Evolutionary conservation across 73 alveolate genomes (phyloP), one percentile per base, ranked within the genome.

Genomic region (Paramecium bursaria): DNA sequence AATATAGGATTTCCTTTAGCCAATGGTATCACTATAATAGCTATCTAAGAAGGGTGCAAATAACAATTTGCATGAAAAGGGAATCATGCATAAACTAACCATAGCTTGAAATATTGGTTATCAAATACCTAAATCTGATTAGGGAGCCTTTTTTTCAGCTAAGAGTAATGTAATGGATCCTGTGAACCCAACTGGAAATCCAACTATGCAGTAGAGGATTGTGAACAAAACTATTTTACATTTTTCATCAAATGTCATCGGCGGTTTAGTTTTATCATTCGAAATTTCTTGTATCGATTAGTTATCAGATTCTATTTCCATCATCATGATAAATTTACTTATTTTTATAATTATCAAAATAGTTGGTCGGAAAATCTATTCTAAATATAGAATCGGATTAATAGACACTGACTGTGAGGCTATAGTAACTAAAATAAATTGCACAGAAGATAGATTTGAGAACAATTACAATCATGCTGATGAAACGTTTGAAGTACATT

Each of bases 11-110:
- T 42, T 31, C 3, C 82, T 31, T 47, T 67, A 39, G 17, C 82
- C 82, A 67, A 67, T 39, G 44, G 33, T 67, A n/a, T 19, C 46
- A 7, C 2, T 7, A 35, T 67, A 67, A 47, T 39, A 67, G 44
- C 82, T 67, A 67, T 67, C 82, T 14, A 67, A 22, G 22, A 42
- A 31, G 13, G 82, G 82, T 39, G 82, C 53, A 23, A 67, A 67
- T 25, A 67, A 17, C 13, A 67, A 42, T 42, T 67, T 67, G 60
- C 33, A 67, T 4, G 60, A 67, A 11, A 67, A 10, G 17, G 82
- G 82, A 67, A 25, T 21, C 33, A 15, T 9, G 44, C 82, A 11
- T n/a, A 47, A 39, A 39, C 22, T 47, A 53, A 42, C 19, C 19
- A 67, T 39, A 14, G 82, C 82, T 67, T 4, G 0, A 27, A 23